Evolutionary conservation across 176 grass and related monocot genomes (phyloP).

Genomic region (Themeda triandra): DNA sequence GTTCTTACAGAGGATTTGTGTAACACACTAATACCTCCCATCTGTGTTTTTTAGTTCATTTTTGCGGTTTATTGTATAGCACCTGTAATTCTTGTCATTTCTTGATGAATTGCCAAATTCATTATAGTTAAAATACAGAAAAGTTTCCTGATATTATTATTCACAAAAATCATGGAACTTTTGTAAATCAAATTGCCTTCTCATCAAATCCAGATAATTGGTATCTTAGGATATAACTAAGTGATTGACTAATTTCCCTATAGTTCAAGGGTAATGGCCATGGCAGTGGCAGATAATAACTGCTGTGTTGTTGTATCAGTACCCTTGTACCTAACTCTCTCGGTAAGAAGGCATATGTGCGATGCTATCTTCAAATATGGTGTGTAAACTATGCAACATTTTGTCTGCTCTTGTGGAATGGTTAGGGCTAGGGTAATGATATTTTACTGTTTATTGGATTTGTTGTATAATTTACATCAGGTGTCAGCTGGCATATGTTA

Average conservation of each 20-base stretch:
- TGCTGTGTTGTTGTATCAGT: not conserved
- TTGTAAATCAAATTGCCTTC: conserved; percentile 1
- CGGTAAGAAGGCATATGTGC: not conserved
- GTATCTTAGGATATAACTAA: not conserved
- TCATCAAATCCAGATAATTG: not conserved
- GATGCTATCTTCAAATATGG: not conserved
- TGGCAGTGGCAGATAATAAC: not conserved
- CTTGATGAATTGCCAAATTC: not conserved
- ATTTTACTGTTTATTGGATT: not conserved
- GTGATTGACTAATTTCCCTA: not conserved
- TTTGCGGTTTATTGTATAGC: not conserved
- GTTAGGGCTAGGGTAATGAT: not conserved
- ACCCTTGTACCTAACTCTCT: not conserved
- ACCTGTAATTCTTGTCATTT: not conserved
- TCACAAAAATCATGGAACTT: conserved; percentile 3
- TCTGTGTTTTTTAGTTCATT: not conserved
- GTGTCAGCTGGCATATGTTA: not conserved
- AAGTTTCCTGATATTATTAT: not conserved
- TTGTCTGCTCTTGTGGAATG: not conserved
- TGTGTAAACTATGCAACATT: not conserved
- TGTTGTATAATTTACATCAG: not conserved
- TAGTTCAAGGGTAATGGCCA: not conserved
- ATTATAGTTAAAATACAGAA: not conserved
- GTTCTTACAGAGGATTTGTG: not conserved
- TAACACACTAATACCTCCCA: not conserved